A percentile compares a stretch with the other conserved stretches of the same genome.
These are phyloP conservation scores for Penicillium robsamsonii DNA, from an alignment of 495 filamentous ascomycete species.

Conservation along the genomic window DNA sequence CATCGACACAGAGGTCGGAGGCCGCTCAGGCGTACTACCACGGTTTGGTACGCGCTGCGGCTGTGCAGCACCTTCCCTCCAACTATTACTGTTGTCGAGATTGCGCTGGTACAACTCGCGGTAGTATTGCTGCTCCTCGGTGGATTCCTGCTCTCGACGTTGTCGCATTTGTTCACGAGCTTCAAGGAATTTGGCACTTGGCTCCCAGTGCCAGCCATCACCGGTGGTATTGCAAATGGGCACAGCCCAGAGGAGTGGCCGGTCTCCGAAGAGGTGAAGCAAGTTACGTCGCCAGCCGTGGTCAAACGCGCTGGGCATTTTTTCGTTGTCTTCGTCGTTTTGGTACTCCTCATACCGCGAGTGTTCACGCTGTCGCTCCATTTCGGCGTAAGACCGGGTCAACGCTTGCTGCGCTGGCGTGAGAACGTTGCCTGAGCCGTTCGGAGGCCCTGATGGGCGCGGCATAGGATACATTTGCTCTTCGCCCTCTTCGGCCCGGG, in stretches of 20 bases:
- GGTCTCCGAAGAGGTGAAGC: conserved; percentile 75
- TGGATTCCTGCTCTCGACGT: conserved; percentile 57
- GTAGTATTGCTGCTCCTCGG: conserved; percentile 48
- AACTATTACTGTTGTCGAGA: conserved; percentile 34
- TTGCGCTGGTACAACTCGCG: conserved; percentile 43
- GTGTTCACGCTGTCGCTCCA: conserved; percentile 68
- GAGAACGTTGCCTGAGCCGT: conserved; percentile 14
- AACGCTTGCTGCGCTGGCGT: conserved; percentile 50
- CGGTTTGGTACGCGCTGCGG: conserved; percentile 37
- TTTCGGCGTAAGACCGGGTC: conserved; percentile 62
- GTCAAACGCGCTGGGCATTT: conserved; percentile 89
- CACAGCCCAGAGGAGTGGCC: conserved; percentile 68
- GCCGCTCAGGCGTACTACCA: conserved; percentile 52
- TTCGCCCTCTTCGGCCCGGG: conserved; percentile 76
- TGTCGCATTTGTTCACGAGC: conserved; percentile 58
- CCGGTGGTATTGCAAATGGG: conserved; percentile 81
- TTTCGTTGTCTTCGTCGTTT: conserved; percentile 79
- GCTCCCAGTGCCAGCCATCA: conserved; percentile 95
- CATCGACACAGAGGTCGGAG: conserved; percentile 52
- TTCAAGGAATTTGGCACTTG: conserved; percentile 67
- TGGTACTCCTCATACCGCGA: conserved; percentile 84
- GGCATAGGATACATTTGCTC: conserved; percentile 40
- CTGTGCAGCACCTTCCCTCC: conserved; percentile 28
- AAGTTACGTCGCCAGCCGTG: conserved; percentile 79
- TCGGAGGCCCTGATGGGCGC: conserved; percentile 23